Base-by-base conservation (phyloP, 495 filamentous ascomycete species). In the Lindgomyces ingoldianus region DNA sequence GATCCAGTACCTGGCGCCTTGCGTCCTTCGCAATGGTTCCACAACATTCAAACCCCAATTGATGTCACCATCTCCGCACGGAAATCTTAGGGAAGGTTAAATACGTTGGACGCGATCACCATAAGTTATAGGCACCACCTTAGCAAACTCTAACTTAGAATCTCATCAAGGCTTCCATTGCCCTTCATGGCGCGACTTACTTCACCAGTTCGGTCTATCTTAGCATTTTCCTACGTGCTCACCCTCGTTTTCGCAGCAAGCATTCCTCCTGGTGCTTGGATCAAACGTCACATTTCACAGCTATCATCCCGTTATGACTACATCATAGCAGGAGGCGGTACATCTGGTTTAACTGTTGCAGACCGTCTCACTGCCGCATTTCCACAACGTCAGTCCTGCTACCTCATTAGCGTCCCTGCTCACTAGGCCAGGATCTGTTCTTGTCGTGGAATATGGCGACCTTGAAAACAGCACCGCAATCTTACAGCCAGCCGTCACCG, bases 241-340 rank as follows among this genome's bases (percentile, higher is more conserved):
- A 2, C 8, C 42, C 14, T 44, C 4, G 8, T 16, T 19, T 30
- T 59, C 56, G 11, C 56, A 27, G 12, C 24, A 41, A 12, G 2
- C 19, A 30, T 21, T 24, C 11, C 12, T 24, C 22, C 16, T 22
- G 56, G 14, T 6, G 12, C 27, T 4, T 24, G 49, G 1, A 59
- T 61, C 11, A 62, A 62, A 25, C 60, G 60, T 25, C 21, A 11
- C 18, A 39, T 56, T 24, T 42, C 29, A 12, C 49, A 56, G 10
- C 50, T 62, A 1, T 2, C 16, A 8, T 6, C 30, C 27, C 21
- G n/a, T 21, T 66, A 66, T 42, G 63, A 66, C 39, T 66, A 67
- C 30, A 60, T 73, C 4, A 70, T 73, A 29, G 58, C 68, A 18
- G 70, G 70, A 8, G 70, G 69, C 22, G 70, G 70, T 3, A 66